phyloP scores from a whole-genome alignment of 2,329 filamentous ascomycete species.

The Nectriaceae sp. region DNA sequence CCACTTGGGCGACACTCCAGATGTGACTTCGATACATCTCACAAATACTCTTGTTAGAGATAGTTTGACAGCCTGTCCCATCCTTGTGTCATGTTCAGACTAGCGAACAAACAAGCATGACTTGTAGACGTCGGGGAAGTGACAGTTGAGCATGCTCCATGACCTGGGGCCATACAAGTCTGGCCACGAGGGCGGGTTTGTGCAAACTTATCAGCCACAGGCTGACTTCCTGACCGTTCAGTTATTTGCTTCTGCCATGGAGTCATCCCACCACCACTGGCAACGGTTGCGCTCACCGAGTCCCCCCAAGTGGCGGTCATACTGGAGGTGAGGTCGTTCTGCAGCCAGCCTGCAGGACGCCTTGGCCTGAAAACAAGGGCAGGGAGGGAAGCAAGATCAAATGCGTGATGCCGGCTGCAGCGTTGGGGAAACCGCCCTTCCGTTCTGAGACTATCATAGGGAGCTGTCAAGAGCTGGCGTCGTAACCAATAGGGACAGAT shows the following conservation, averaged over 20 bases:
- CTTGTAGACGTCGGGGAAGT: not conserved
- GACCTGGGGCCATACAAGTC: not conserved
- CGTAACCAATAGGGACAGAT: slow-evolving; percentile 16
- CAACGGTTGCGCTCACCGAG: slow-evolving; percentile 1
- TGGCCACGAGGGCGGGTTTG: slow-evolving; percentile 3
- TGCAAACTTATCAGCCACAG: slow-evolving; percentile 3
- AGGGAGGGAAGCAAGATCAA: slow-evolving; percentile 3
- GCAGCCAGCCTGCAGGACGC: slow-evolving; percentile 5
- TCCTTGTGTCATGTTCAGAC: not conserved
- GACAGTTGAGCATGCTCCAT: not conserved
- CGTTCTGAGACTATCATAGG: slow-evolving; percentile 1
- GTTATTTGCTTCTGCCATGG: not conserved
- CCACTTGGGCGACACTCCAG: not conserved
- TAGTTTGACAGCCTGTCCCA: not conserved
- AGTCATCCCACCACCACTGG: not conserved
- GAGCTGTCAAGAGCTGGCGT: not conserved
- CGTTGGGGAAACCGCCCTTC: slow-evolving; percentile 1
- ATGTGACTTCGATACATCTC: not conserved
- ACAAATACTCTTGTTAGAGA: no score
- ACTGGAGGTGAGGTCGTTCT: slow-evolving; percentile 5
- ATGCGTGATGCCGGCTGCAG: slow-evolving; percentile 7
- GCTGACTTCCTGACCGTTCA: not conserved
- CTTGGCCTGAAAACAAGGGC: slow-evolving; percentile 7
- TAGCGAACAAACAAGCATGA: not conserved
- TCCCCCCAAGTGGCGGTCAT: not conserved